These are phyloP conservation scores for Colletotrichum acutatum DNA, from an alignment of 2,329 filamentous ascomycete species.

Conservation along the genomic window DNA sequence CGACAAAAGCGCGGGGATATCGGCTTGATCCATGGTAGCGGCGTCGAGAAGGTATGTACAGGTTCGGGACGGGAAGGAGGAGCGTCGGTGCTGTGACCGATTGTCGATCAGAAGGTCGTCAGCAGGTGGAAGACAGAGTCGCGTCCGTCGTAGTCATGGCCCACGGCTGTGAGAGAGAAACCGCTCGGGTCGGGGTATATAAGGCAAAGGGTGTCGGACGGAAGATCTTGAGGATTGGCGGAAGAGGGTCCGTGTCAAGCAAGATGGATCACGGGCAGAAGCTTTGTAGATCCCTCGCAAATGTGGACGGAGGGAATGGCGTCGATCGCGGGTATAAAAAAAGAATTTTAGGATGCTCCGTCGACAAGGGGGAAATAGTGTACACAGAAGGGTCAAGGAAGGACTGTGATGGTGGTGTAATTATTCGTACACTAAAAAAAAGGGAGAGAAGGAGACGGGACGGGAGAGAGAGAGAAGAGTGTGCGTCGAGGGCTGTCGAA, in stretches of 20 bases:
- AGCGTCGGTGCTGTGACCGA: conserved; percentile 22
- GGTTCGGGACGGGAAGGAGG: conserved; percentile 1
- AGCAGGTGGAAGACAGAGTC: conserved; percentile 15
- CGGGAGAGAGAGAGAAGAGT: background rate
- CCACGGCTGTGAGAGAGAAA: background rate
- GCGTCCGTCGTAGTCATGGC: conserved; percentile 27
- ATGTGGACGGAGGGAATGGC: conserved; percentile 2
- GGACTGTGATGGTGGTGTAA: background rate
- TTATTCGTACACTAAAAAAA: conserved; percentile 20
- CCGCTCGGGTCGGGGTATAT: conserved; percentile 12
- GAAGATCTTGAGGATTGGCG: conserved; percentile 9
- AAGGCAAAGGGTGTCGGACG: conserved; percentile 19
- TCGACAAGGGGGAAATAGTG: background rate
- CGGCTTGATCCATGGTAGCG: conserved; percentile 70
- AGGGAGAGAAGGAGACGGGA: conserved; percentile 6
- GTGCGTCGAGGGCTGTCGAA: conserved; percentile 28
- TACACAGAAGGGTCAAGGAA: conserved; percentile 2
- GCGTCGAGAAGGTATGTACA: background rate
- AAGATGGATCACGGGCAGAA: conserved; percentile 23
- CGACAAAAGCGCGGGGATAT: conserved; percentile 73
- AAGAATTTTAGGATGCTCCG: conserved; percentile 10
- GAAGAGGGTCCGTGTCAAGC: conserved; percentile 24
- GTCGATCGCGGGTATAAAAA: conserved; percentile 22
- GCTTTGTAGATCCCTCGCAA: conserved; percentile 13
- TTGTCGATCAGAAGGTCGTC: conserved; percentile 28